phyloP scores from a whole-genome alignment of 805 yeast genomes.

The Wickerhamiella brachini region DNA sequence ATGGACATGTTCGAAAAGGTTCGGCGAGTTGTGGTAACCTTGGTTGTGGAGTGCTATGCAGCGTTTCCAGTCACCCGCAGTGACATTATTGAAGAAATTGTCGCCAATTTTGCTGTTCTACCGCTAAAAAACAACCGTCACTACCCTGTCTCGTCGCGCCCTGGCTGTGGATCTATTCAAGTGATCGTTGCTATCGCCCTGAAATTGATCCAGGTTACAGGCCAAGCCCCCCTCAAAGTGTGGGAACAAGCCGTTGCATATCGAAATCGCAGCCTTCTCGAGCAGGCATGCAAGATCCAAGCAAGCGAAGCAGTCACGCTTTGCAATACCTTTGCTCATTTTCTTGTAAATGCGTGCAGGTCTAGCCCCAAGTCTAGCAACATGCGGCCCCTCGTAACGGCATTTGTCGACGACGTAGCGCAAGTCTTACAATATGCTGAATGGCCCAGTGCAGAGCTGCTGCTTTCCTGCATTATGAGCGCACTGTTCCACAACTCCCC shows the following conservation, averaged over 20 bases:
- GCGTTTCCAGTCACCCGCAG: not conserved
- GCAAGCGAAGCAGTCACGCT: not conserved
- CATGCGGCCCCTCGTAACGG: not conserved
- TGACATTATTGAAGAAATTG: not conserved
- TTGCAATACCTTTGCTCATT: not conserved
- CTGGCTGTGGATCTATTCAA: not conserved
- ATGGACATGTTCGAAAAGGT: not conserved
- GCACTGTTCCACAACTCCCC: not conserved
- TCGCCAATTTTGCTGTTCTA: not conserved
- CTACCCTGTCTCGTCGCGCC: not conserved
- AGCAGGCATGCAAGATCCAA: not conserved
- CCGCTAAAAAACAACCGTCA: not conserved
- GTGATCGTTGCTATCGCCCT: not conserved
- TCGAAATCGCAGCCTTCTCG: not conserved
- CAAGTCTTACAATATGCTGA: constrained; percentile 3
- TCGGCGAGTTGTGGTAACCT: not conserved
- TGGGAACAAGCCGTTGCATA: constrained; percentile 6
- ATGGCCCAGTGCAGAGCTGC: constrained; percentile 4
- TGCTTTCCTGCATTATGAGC: constrained; percentile 4
- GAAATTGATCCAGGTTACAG: constrained; percentile 1
- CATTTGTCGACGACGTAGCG: constrained; percentile 6
- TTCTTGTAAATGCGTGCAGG: not conserved
- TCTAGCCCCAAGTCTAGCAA: not conserved
- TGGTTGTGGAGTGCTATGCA: not conserved
- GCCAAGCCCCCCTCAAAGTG: not conserved